phyloP scores from a whole-genome alignment of 495 filamentous ascomycete species.

The Friedmanniomyces simplex region DNA sequence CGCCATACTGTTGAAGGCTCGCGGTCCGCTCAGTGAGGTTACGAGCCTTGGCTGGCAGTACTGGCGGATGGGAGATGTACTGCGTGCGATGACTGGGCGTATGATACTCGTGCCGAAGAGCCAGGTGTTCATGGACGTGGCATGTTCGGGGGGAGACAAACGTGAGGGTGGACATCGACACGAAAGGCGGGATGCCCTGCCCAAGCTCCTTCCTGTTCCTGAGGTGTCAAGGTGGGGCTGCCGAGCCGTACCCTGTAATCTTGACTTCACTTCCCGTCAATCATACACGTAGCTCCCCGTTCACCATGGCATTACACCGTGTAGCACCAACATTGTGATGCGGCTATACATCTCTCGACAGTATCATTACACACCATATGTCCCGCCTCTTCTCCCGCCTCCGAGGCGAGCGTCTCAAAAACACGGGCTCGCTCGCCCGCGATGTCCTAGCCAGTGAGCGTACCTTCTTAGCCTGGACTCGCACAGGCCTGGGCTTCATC shows the following conservation, averaged over 20 bases:
- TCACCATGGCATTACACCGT: too few relatives aligned
- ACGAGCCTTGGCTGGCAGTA: background rate
- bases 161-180: background rate
- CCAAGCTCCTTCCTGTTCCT: conserved; percentile 2
- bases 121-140: background rate
- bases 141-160: too few relatives aligned
- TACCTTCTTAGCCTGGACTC: conserved; percentile 46
- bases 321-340: too few relatives aligned
- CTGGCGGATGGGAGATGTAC: background rate
- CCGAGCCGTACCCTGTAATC: background rate
- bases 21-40: background rate
- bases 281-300: too few relatives aligned
- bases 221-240: background rate
- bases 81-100: background rate
- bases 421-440: conserved; percentile 32
- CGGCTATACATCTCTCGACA: too few relatives aligned
- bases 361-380: too few relatives aligned
- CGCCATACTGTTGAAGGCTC: conserved; percentile 6
- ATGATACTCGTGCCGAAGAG: background rate
- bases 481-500: conserved; percentile 45
- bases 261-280: background rate
- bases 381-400: conserved; percentile 15
- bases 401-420: conserved; percentile 16
- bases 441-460: conserved; percentile 46
- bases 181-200: background rate